phyloP scores from a whole-genome alignment of 2,329 filamentous ascomycete genomes.

The Lachnellula willkommii region DNA sequence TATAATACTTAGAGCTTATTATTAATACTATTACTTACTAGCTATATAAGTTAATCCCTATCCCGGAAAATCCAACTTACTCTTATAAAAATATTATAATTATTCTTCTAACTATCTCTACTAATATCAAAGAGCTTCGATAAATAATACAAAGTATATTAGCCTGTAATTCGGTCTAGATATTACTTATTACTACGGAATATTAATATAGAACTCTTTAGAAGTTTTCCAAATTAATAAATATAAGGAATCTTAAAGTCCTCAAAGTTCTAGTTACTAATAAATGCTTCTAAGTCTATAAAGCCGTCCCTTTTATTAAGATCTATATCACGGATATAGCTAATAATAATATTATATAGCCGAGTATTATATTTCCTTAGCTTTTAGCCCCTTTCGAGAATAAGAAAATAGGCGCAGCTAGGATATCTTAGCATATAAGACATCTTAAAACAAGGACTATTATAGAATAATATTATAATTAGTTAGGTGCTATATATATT shows the following conservation, averaged over 20 bases:
- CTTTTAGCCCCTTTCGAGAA: conserved; percentile 86
- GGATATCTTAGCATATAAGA: conserved; percentile 55
- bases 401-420: conserved; percentile 73
- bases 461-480: too few relatives aligned
- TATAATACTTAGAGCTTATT: conserved; percentile 5
- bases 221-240: too few relatives aligned
- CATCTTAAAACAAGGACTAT: too few relatives aligned
- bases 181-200: too few relatives aligned
- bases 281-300: conserved; percentile 84
- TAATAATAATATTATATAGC: conserved; percentile 54
- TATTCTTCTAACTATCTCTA: not conserved
- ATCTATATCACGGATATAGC: conserved; percentile 85
- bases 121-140: not conserved
- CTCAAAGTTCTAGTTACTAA: conserved; percentile 77
- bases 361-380: conserved; percentile 74
- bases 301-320: conserved; percentile 74
- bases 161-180: too few relatives aligned
- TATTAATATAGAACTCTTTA: too few relatives aligned
- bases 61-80: conserved; percentile 8
- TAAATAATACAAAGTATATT: too few relatives aligned
- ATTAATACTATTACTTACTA: conserved; percentile 5
- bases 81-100: conserved; percentile 9
- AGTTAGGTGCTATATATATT: conserved; percentile 69
- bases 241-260: conserved; percentile 40
- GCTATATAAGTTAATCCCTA: conserved; percentile 8